Evolutionary conservation across 805 yeast species (phyloP).

Genomic region (Candida quercuum): DNA sequence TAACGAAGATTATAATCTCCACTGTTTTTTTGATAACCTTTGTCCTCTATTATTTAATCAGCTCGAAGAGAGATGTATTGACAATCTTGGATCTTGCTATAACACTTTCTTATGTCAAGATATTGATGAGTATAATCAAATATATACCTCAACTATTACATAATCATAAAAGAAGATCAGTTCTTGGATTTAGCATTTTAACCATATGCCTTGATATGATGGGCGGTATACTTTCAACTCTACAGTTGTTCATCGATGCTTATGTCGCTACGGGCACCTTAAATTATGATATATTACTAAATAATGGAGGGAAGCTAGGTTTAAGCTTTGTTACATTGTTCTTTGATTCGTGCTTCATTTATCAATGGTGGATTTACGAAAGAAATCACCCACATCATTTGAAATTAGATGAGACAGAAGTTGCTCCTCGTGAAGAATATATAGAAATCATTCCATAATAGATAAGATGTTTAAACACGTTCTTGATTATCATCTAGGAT

Average conservation of each 20-base stretch:
- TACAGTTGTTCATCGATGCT: constrained; percentile 21
- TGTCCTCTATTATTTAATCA: constrained; percentile 10
- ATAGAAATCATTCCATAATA: background rate
- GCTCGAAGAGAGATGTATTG: constrained; percentile 6
- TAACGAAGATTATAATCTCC: constrained; percentile 17
- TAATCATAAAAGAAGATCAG: constrained; percentile 72
- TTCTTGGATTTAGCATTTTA: constrained; percentile 79
- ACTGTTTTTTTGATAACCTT: constrained; percentile 3
- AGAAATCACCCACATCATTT: background rate
- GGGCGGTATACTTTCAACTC: constrained; percentile 28
- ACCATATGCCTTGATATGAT: constrained; percentile 31
- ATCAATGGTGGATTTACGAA: constrained; percentile 29
- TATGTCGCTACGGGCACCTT: constrained; percentile 22
- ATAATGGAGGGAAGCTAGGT: constrained; percentile 35
- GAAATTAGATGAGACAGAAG: background rate
- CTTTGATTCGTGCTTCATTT: constrained; percentile 32
- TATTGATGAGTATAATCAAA: constrained; percentile 43
- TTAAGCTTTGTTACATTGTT: constrained; percentile 32
- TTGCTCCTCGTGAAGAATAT: background rate
- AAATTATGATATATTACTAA: constrained; percentile 20
- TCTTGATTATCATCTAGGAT: background rate
- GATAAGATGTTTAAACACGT: background rate
- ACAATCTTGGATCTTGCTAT: constrained; percentile 29
- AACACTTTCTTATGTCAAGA: constrained; percentile 37
- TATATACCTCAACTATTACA: constrained; percentile 81